Evolutionary conservation across 1,139 yeast species (phyloP).

Genomic region (Kodamaea alishanica): DNA sequence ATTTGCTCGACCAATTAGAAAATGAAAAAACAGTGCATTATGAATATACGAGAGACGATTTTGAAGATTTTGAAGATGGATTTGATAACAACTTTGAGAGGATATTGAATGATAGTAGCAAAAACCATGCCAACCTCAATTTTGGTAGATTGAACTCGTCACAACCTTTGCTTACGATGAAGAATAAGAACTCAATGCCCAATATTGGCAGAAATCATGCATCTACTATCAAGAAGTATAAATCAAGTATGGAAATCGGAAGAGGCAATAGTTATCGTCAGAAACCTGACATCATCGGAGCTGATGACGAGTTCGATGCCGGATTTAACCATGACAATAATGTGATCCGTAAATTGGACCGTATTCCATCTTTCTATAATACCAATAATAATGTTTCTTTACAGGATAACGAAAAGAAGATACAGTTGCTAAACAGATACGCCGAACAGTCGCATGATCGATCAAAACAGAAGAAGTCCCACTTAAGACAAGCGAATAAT

Average conservation of each 20-base stretch:
- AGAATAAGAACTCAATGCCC: constrained; percentile 28
- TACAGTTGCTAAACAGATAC: constrained; percentile 26
- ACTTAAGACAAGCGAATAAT: constrained; percentile 3
- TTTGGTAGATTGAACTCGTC: not conserved
- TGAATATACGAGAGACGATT: constrained; percentile 38
- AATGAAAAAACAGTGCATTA: constrained; percentile 35
- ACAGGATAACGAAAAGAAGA: constrained; percentile 15
- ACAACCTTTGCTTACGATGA: constrained; percentile 2
- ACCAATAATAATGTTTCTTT: constrained; percentile 3
- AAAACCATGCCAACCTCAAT: constrained; percentile 3
- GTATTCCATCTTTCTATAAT: constrained; percentile 43
- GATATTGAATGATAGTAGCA: constrained; percentile 4
- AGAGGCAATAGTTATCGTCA: constrained; percentile 2
- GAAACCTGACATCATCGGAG: constrained; percentile 10
- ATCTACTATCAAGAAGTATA: constrained; percentile 23
- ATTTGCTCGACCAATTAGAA: constrained; percentile 27
- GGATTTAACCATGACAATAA: constrained; percentile 32
- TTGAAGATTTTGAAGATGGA: constrained; percentile 41
- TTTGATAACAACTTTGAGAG: constrained; percentile 18
- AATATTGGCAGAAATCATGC: constrained; percentile 15
- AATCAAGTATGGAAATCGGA: constrained; percentile 30
- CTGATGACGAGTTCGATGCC: constrained; percentile 13
- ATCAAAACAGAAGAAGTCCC: constrained; percentile 1
- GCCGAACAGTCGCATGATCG: constrained; percentile 20
- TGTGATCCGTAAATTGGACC: constrained; percentile 36